Conservation (phyloP, 257 asterid species). For the Petrea volubilis region DNA sequence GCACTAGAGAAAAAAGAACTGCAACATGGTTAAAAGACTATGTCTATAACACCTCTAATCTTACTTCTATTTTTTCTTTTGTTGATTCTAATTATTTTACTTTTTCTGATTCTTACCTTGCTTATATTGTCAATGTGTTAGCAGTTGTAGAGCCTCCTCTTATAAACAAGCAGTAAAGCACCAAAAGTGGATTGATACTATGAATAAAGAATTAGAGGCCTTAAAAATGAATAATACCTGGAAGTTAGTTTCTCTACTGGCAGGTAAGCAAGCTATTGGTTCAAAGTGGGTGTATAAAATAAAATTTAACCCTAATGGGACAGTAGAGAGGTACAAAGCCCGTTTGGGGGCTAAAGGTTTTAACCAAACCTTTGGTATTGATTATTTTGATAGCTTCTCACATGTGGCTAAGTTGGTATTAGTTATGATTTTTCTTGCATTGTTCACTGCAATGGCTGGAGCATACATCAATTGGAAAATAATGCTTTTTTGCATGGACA, state of each 20-base stretch:
- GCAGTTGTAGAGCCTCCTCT: background rate
- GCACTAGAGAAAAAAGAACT: background rate
- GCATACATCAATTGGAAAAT: too few species aligned
- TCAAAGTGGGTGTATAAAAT: background rate
- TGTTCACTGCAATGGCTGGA: background rate
- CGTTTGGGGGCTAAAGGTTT: background rate
- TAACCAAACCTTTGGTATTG: background rate
- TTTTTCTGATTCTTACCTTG: background rate
- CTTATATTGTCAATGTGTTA: background rate
- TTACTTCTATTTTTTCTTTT: background rate
- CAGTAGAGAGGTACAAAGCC: background rate
- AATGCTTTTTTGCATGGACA: too few species aligned
- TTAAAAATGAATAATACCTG: too few species aligned
- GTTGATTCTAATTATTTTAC: too few species aligned
- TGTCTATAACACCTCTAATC: background rate
- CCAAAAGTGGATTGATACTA: background rate
- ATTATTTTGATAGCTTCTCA: background rate
- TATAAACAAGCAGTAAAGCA: background rate
- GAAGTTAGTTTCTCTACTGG: background rate
- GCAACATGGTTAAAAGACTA: background rate
- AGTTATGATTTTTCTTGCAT: too few species aligned
- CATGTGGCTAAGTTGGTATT: background rate
- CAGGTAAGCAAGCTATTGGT: background rate
- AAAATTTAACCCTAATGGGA: background rate
- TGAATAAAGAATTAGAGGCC: background rate